Conservation (phyloP, 2,329 filamentous ascomycete species). For the Colletotrichum liaoningense region DNA sequence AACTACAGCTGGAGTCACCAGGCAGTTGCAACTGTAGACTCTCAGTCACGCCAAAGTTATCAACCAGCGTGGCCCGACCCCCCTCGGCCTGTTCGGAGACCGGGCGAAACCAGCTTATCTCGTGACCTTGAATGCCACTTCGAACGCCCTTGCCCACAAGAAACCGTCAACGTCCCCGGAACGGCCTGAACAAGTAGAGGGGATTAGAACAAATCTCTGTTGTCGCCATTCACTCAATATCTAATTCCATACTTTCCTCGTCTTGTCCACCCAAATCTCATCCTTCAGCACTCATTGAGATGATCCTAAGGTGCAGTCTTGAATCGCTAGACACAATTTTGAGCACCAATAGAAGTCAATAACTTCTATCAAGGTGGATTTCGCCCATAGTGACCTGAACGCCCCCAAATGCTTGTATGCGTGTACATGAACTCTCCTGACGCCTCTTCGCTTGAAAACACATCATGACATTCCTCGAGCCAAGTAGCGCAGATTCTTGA, state of each 20-base stretch:
- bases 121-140: neutral
- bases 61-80: neutral
- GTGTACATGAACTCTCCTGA: neutral
- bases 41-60: neutral
- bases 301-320: neutral
- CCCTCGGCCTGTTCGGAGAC: neutral
- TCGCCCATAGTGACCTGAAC: neutral
- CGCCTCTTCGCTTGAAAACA: neutral
- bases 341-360: neutral
- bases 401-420: neutral
- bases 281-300: neutral
- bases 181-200: neutral
- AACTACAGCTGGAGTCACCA: neutral
- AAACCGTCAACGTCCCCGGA: neutral
- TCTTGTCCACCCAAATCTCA: too few species aligned
- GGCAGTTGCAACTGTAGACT: neutral
- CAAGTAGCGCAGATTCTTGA: neutral
- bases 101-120: neutral
- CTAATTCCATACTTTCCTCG: too few species aligned
- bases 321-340: neutral
- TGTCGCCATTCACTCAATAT: neutral
- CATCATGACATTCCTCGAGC: neutral
- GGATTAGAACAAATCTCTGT: neutral
- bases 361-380: neutral
- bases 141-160: neutral